Evolutionary conservation across 768 basidiomycete genomes (phyloP).

Genomic region (Terana coerulea): DNA sequence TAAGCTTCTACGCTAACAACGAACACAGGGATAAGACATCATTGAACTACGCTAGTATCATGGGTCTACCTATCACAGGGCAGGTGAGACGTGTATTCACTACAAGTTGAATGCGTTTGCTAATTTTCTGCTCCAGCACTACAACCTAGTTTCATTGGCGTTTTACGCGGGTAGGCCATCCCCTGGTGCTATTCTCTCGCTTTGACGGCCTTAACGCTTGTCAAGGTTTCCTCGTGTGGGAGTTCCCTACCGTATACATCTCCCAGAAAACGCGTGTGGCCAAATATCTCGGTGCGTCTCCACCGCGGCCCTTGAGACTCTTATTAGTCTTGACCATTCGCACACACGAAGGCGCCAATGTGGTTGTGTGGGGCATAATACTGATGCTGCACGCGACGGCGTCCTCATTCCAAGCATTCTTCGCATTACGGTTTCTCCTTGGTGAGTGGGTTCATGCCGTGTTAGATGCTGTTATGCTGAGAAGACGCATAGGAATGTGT

Average conservation of each 20-base stretch:
- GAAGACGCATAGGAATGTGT: slow-evolving; percentile 52
- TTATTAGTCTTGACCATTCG: not conserved
- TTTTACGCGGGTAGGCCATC: slow-evolving; percentile 51
- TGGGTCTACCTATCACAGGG: slow-evolving; percentile 63
- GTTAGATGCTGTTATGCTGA: not conserved
- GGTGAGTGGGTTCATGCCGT: slow-evolving; percentile 30
- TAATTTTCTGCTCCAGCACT: slow-evolving; percentile 36
- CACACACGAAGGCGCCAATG: slow-evolving; percentile 48
- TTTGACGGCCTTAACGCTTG: not conserved
- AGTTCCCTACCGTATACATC: slow-evolving; percentile 65
- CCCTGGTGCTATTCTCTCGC: not conserved
- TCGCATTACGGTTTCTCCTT: slow-evolving; percentile 56
- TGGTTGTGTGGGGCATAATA: slow-evolving; percentile 55
- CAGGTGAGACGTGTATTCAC: slow-evolving; percentile 34
- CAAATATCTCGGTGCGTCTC: slow-evolving; percentile 52
- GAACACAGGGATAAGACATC: slow-evolving; percentile 59
- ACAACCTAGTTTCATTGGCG: slow-evolving; percentile 60
- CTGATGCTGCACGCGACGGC: slow-evolving; percentile 59
- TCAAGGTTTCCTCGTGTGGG: slow-evolving; percentile 53
- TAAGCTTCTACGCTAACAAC: not conserved
- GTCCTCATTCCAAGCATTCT: slow-evolving; percentile 57
- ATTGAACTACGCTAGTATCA: slow-evolving; percentile 68
- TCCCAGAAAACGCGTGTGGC: slow-evolving; percentile 57
- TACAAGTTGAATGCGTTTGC: not conserved
- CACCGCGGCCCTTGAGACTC: too few relatives aligned